Conservation (phyloP, 129 eudicot species). For the Pittosporum tobira region DNA sequence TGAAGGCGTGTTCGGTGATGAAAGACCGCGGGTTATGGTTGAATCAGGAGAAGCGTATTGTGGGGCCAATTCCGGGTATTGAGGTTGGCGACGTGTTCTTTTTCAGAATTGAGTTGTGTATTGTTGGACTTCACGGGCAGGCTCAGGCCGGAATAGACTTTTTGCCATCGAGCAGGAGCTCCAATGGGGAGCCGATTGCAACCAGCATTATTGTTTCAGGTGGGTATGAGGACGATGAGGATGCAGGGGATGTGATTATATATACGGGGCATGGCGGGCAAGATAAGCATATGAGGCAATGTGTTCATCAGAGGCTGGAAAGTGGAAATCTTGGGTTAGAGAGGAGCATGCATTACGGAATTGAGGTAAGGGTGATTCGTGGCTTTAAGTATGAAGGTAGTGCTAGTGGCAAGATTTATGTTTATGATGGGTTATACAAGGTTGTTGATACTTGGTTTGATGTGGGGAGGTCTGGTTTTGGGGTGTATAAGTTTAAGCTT, state of each 20-base stretch:
- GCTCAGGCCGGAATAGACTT: slow-evolving; percentile 76
- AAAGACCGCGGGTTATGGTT: slow-evolving; percentile 57
- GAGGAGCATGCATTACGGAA: slow-evolving; percentile 68
- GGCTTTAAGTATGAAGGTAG: slow-evolving; percentile 65
- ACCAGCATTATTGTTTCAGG: slow-evolving; percentile 77
- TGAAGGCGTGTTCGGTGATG: slow-evolving; percentile 48
- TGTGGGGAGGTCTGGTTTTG: slow-evolving; percentile 72
- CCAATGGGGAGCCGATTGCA: slow-evolving; percentile 67
- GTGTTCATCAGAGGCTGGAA: slow-evolving; percentile 60
- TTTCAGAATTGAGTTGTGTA: slow-evolving; percentile 64
- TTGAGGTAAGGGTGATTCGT: slow-evolving; percentile 75
- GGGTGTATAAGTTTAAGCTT: slow-evolving; percentile 66
- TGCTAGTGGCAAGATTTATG: slow-evolving; percentile 66
- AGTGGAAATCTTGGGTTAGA: slow-evolving; percentile 71
- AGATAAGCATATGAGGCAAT: slow-evolving; percentile 50
- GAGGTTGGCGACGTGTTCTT: slow-evolving; percentile 62
- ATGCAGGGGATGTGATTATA: slow-evolving; percentile 48
- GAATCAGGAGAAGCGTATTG: slow-evolving; percentile 60
- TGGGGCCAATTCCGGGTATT: slow-evolving; percentile 66
- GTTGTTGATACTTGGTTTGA: slow-evolving; percentile 52
- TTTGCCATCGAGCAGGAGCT: slow-evolving; percentile 46
- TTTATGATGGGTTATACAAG: slow-evolving; percentile 71
- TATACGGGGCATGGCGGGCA: slow-evolving; percentile 89
- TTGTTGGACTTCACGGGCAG: slow-evolving; percentile 73
- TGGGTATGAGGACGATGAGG: slow-evolving; percentile 85